Evolutionary conservation across 2,329 filamentous ascomycete species (phyloP).

Genomic region (Fusarium gaditjirri): DNA sequence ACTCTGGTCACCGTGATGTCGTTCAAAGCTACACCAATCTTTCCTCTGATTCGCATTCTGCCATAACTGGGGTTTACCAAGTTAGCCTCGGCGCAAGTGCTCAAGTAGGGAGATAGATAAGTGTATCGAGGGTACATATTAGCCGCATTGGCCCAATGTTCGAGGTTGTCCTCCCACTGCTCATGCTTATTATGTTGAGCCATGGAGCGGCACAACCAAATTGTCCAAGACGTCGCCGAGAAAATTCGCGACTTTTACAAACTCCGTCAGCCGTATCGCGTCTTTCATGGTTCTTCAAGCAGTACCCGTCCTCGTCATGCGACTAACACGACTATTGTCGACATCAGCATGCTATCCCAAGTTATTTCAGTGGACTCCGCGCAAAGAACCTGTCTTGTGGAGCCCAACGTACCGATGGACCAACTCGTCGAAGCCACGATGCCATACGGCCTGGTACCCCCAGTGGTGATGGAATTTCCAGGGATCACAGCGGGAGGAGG

Average conservation of each 20-base stretch:
- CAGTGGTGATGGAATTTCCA: conserved; percentile 77
- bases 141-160: rapidly evolving
- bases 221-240: conserved; percentile 56
- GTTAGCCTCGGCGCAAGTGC: background rate
- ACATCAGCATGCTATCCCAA: conserved; percentile 37
- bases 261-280: conserved; percentile 68
- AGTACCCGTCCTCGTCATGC: conserved; percentile 66
- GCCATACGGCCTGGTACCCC: conserved; percentile 65
- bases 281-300: conserved; percentile 79
- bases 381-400: conserved; percentile 56
- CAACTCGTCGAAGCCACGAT: conserved; percentile 67
- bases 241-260: conserved; percentile 58
- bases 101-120: rapidly evolving
- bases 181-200: rapidly evolving
- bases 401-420: conserved; percentile 78
- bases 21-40: background rate
- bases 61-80: no score
- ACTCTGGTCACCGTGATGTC: background rate
- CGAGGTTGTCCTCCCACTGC: rapidly evolving
- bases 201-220: conserved; percentile 60
- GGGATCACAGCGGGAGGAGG: conserved; percentile 76
- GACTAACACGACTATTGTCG: conserved; percentile 26
- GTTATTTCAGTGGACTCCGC: conserved; percentile 22
- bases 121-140: rapidly evolving
- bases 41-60: rapidly evolving